Conservation (phyloP, 768 basidiomycete genomes). For the Boletus speciosus region DNA sequence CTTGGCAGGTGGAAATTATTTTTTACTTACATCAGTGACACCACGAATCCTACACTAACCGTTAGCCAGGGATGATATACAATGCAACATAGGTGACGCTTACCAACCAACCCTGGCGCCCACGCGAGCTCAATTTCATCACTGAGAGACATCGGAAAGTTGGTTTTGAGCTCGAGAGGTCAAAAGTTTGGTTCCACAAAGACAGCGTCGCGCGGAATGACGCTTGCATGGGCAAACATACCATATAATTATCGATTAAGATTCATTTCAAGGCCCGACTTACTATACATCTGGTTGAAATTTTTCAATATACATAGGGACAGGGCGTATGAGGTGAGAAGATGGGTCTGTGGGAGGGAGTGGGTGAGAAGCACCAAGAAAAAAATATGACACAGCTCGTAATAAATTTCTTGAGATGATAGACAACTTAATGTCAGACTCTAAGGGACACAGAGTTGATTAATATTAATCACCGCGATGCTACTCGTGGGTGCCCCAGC, state of each 20-base stretch:
- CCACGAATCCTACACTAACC: not conserved
- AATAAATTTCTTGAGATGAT: too few relatives aligned
- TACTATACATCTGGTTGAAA: not conserved
- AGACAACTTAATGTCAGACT: too few relatives aligned
- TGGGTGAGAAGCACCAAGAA: not conserved
- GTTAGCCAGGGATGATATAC: not conserved
- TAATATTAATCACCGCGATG: too few relatives aligned
- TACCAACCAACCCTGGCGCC: conserved; percentile 1
- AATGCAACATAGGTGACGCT: not conserved
- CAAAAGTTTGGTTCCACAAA: not conserved
- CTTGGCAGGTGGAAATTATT: not conserved
- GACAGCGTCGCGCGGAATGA: too few relatives aligned
- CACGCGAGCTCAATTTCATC: not conserved
- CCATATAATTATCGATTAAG: not conserved
- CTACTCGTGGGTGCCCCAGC: too few relatives aligned
- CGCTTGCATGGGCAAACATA: not conserved
- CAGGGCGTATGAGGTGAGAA: not conserved
- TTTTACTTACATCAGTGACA: conserved; percentile 3
- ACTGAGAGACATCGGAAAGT: not conserved
- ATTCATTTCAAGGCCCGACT: not conserved
- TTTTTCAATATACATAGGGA: not conserved
- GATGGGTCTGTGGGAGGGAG: not conserved
- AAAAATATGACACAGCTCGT: not conserved
- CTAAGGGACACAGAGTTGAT: too few relatives aligned
- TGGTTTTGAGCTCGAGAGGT: not conserved